phyloP scores from a whole-genome alignment of 176 grass and related monocot species.

The Oryza meyeriana region DNA sequence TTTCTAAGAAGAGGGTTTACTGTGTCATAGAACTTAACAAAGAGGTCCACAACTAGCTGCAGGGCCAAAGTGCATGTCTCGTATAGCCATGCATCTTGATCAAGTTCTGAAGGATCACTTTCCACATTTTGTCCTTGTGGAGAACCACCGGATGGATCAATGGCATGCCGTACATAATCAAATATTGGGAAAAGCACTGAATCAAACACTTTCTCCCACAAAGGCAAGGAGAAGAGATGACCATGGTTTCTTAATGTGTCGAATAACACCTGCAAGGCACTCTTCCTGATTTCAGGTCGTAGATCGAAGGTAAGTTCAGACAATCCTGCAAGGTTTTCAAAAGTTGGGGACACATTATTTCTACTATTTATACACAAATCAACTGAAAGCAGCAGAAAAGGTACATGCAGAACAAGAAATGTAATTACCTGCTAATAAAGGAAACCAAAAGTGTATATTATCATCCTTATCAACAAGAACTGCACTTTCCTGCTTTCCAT shows the following conservation, averaged over 20 bases:
- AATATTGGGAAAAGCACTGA: constrained; percentile 99
- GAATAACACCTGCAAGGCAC: constrained; percentile 95
- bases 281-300: constrained; percentile 97
- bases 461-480: constrained; percentile 82
- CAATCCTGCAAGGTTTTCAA: constrained; percentile 64
- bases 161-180: constrained; percentile 96
- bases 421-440: constrained; percentile 84
- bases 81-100: constrained; percentile 98
- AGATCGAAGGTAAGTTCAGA: constrained; percentile 99
- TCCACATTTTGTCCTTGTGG: constrained; percentile 62
- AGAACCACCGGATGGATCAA: constrained; percentile 78
- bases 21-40: constrained; percentile 97
- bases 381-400: constrained; percentile 24
- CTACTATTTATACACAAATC: constrained; percentile 22
- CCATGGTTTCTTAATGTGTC: constrained; percentile 98
- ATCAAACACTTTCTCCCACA: constrained; percentile 99
- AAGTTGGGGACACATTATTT: constrained; percentile 30
- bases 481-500: constrained; percentile 73
- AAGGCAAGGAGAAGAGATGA: constrained; percentile 93
- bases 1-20: constrained; percentile 90
- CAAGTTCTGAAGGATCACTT: constrained; percentile 66
- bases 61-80: constrained; percentile 98
- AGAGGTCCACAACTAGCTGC: constrained; percentile 98
- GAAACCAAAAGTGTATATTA: constrained; percentile 97
- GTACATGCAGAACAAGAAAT: constrained; percentile 16